phyloP scores from a whole-genome alignment of 176 grass and related monocot species.

The Aegilops bicornis region DNA sequence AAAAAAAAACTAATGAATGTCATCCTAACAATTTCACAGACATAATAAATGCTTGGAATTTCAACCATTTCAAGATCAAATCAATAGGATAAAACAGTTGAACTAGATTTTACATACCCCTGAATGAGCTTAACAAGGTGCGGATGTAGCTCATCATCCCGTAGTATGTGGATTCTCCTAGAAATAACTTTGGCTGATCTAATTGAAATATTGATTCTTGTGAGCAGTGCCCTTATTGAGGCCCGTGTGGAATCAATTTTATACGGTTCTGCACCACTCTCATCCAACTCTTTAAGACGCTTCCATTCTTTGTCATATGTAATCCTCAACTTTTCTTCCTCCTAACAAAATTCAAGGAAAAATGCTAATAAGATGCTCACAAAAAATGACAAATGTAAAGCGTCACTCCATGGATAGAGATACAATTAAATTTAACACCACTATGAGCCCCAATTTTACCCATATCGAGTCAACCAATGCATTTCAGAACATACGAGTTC shows the following conservation, averaged over 20 bases:
- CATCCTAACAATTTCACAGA: not conserved
- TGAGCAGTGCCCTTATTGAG: conserved; percentile 58
- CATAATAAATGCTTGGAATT: not conserved
- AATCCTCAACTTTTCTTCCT: conserved; percentile 79
- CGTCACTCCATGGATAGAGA: not conserved
- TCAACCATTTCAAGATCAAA: not conserved
- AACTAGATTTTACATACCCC: conserved; percentile 56
- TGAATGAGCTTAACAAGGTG: conserved; percentile 65
- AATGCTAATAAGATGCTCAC: not conserved
- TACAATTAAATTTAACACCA: not conserved
- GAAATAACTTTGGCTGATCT: conserved; percentile 77
- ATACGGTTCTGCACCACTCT: conserved; percentile 60
- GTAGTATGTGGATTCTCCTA: conserved; percentile 69
- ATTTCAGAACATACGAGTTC: not conserved
- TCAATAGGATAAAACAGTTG: not conserved
- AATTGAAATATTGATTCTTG: conserved; percentile 61
- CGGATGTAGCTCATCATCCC: conserved; percentile 70
- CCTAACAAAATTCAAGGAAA: conserved; percentile 41
- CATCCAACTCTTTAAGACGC: conserved; percentile 65
- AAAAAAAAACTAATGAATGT: not conserved
- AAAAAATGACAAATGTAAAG: not conserved
- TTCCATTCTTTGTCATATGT: conserved; percentile 84
- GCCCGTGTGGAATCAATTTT: conserved; percentile 55
- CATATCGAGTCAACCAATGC: not conserved
- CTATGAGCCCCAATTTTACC: not conserved